Evolutionary conservation across 176 grass and related monocot genomes (phyloP).

Genomic region (Oryza officinalis): DNA sequence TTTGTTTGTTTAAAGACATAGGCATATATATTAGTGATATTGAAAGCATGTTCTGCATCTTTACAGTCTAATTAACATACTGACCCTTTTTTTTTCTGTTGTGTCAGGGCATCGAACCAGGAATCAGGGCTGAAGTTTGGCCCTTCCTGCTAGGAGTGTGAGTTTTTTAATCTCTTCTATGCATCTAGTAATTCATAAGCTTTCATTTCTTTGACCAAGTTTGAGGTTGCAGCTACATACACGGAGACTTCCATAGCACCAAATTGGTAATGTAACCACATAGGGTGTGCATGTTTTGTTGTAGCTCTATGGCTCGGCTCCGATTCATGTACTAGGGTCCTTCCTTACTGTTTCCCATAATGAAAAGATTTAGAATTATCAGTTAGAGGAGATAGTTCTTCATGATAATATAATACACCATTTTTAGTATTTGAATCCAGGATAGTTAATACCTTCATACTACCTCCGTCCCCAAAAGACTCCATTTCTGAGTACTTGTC

Average conservation of each 20-base stretch:
- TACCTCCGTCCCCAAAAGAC: neutral
- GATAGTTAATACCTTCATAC: slow-evolving; percentile 8
- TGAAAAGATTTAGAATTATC: neutral
- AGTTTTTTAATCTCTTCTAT: slow-evolving; percentile 40
- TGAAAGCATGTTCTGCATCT: slow-evolving; percentile 11
- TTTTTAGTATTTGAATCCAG: neutral
- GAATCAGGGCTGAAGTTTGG: slow-evolving; percentile 95
- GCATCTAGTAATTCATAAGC: slow-evolving; percentile 21
- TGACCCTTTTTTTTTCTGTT: slow-evolving; percentile 39
- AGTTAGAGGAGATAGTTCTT: neutral
- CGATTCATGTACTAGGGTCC: neutral
- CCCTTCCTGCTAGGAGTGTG: slow-evolving; percentile 94
- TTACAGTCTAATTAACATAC: slow-evolving; percentile 22
- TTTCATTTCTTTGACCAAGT: slow-evolving; percentile 15
- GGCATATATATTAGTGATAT: neutral
- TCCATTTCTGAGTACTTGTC: no score
- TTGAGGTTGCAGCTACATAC: neutral
- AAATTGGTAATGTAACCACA: neutral
- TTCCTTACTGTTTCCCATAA: neutral
- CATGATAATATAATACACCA: neutral
- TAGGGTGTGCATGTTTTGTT: neutral
- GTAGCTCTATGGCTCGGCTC: neutral
- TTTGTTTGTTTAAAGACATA: slow-evolving; percentile 19
- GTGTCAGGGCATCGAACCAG: slow-evolving; percentile 80
- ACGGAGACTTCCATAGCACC: neutral